Base-by-base conservation (phyloP, 768 basidiomycete species). In the Hericium rajendrae region DNA sequence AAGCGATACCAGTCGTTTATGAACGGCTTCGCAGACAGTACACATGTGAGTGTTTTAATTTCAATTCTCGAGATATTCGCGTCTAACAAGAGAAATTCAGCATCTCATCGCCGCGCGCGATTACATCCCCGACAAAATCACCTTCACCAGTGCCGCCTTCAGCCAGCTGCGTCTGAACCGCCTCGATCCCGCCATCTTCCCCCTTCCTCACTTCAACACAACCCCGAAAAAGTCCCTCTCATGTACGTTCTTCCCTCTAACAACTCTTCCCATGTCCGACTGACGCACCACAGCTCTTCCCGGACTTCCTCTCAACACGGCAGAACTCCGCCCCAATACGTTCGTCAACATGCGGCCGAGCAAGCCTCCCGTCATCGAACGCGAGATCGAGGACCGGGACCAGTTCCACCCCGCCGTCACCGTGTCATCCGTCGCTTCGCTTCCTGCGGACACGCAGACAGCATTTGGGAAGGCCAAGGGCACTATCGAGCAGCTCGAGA, bases 181-280 rank as follows among this genome's bases (percentile, higher is more conserved):
- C 57, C 73, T 95, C 24, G 91, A 95, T 62, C 60, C 77, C 1
- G 69, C 78, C 1, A 79, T 94, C 64, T 97, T 97, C 73, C 81
- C 80, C 0, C 65, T 86, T 13, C 88, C 86, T 0, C 72, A 82
- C 57, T 82, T 78, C 65, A 72, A 71, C 0, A 66, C 79, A 43
- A 65, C 67, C 0, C 68, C 82, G 11, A 63, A 68, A 41, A 76
- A 71, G 55, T 63, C 70, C 16, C 62, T 87, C 39, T 66, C 56
- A 15, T 41, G 76, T 73, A 51, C 28, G 55, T 37, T 41, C 16
- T 13, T 12, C 46, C 37, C 4, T 41, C 12, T 10, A 24, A 10
- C 28, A 16, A 9, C 24, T 13, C 6, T 12, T 13, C 43, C 13
- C 12, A 37, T 11, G 32, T 28, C n/a, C 40, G 24, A 56, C 15